phyloP scores from a whole-genome alignment of 1,284 basidiomycete genomes.

The Malassezia restricta region DNA sequence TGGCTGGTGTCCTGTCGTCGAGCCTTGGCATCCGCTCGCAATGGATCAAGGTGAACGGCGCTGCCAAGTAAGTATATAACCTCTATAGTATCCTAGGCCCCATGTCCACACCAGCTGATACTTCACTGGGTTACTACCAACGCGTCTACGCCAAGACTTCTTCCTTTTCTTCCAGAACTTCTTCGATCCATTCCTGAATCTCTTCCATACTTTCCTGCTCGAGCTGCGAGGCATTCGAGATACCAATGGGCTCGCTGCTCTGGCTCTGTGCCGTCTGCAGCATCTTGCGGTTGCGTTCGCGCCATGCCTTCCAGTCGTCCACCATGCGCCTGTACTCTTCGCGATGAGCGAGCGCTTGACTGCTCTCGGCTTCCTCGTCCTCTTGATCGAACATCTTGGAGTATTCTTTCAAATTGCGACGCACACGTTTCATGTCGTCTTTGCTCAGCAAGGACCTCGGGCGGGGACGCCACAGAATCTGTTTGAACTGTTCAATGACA shows the following conservation, averaged over 20 bases:
- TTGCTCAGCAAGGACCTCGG: conserved; percentile 74
- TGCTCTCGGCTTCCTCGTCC: conserved; percentile 86
- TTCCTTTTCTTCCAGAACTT: conserved; percentile 45
- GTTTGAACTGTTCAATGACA: conserved; percentile 89
- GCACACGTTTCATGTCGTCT: conserved; percentile 75
- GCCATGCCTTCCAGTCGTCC: conserved; percentile 98
- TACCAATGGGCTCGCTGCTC: conserved; percentile 17
- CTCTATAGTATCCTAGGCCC: not conserved
- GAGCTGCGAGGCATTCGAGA: conserved; percentile 28
- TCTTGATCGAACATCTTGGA: conserved; percentile 89
- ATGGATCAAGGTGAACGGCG: conserved; percentile 43
- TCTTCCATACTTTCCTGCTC: conserved; percentile 39
- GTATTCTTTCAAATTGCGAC: conserved; percentile 83
- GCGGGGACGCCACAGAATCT: conserved; percentile 94
- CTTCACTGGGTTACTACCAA: not conserved
- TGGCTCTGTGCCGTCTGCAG: conserved; percentile 27
- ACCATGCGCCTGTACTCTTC: conserved; percentile 80
- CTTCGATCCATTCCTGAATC: conserved; percentile 46
- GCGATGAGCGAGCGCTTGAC: conserved; percentile 81
- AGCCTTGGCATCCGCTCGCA: conserved; percentile 41
- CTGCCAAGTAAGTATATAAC: conserved; percentile 23
- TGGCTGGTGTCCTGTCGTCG: conserved; percentile 37
- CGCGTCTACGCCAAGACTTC: conserved; percentile 14
- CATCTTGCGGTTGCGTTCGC: conserved; percentile 34
- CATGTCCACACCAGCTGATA: not conserved